Conservation (phyloP, 257 asterid genomes). For the Ajuga chamaepitys region DNA sequence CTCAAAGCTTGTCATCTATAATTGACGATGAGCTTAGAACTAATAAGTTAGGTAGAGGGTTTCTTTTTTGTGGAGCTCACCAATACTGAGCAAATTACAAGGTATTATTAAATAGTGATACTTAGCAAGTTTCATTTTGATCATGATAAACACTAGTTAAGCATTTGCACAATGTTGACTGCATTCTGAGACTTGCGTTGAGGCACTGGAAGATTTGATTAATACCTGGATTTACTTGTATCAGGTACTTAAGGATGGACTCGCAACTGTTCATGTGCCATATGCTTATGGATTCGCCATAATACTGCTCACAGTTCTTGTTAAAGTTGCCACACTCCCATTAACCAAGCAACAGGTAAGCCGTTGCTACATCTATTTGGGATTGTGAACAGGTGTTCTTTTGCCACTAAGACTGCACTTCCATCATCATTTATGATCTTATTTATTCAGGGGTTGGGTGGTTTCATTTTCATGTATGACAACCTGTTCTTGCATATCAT, state of each 20-base stretch:
- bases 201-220: not conserved
- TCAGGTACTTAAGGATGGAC: constrained; percentile 91
- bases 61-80: not conserved
- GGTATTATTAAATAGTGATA: not conserved
- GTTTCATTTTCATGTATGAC: not conserved
- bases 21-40: not conserved
- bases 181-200: not conserved
- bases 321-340: constrained; percentile 83
- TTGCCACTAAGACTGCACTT: constrained; percentile 11
- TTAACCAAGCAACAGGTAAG: constrained; percentile 97
- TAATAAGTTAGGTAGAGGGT: not conserved
- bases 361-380: constrained; percentile 11
- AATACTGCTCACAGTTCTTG: constrained; percentile 84
- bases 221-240: constrained; percentile 21
- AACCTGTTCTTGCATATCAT: not conserved
- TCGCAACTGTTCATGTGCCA: constrained; percentile 85
- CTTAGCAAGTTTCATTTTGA: not conserved
- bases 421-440: not conserved
- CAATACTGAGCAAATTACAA: not conserved
- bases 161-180: not conserved
- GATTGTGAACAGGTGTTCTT: not conserved
- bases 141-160: not conserved
- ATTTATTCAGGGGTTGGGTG: not conserved
- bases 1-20: not conserved
- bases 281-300: constrained; percentile 96